These are phyloP conservation scores for Crithidia fasciculata DNA, from an alignment of 208 protist genomes.

Conservation along the genomic window DNA sequence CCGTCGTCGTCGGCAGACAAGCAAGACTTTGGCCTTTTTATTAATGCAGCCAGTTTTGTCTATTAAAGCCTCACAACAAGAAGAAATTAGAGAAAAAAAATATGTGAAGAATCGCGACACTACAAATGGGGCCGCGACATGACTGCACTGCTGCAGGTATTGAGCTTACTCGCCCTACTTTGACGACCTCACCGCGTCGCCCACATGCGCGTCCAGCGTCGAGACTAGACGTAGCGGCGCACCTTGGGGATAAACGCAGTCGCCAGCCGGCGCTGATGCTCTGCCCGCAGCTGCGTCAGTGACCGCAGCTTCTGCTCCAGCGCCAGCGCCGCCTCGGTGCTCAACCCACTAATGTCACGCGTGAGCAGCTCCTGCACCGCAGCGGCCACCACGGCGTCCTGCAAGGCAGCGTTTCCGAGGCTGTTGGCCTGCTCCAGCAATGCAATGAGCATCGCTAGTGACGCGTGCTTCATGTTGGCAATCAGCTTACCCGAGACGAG, in stretches of 20 bases:
- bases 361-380: slow-evolving; percentile 66
- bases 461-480: slow-evolving; percentile 35
- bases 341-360: slow-evolving; percentile 40
- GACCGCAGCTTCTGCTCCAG: slow-evolving; percentile 42
- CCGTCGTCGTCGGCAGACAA: too few species aligned
- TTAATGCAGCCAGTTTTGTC: too few species aligned
- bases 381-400: slow-evolving; percentile 67
- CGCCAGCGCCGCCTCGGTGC: slow-evolving; percentile 34
- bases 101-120: too few species aligned
- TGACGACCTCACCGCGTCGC: too few species aligned
- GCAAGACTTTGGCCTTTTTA: too few species aligned
- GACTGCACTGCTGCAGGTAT: too few species aligned
- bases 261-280: slow-evolving; percentile 61
- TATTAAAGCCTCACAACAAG: too few species aligned
- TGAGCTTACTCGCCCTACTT: too few species aligned
- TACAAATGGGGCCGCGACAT: too few species aligned
- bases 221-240: slow-evolving; percentile 32
- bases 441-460: slow-evolving; percentile 53
- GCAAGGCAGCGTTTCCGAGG: slow-evolving; percentile 57
- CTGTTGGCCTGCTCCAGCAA: slow-evolving; percentile 65
- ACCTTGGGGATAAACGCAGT: slow-evolving; percentile 61
- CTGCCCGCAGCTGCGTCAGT: slow-evolving; percentile 56
- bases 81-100: too few species aligned
- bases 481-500: slow-evolving; percentile 66
- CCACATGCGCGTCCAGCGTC: too few species aligned